A percentile compares a stretch with the other conserved stretches of the same genome.
Conservation (phyloP, 192 early-diverging fungal species). For the Chytriomyces confervae region DNA sequence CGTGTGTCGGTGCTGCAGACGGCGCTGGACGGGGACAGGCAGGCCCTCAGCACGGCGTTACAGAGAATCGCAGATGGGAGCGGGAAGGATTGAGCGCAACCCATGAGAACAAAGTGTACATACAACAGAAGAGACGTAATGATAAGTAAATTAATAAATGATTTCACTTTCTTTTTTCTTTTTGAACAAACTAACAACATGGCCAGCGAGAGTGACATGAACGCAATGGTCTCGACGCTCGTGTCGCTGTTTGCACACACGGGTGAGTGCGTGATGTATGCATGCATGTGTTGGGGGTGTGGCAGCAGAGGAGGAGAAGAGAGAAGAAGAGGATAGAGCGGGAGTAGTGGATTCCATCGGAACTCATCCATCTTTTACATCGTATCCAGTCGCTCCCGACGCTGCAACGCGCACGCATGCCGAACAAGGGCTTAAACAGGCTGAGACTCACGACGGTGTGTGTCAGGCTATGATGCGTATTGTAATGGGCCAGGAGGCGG, state of each 20-base stretch:
- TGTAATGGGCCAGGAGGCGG: conserved; percentile 26
- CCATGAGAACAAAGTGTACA: too few species aligned
- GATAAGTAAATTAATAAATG: too few species aligned
- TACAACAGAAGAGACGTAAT: too few species aligned
- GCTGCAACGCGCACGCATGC: conserved; percentile 80
- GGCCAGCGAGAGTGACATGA: not conserved
- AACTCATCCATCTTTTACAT: too few species aligned
- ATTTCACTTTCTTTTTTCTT: too few species aligned
- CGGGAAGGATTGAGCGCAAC: too few species aligned
- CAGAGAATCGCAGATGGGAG: not conserved
- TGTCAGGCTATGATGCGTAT: conserved; percentile 54
- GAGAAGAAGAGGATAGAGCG: too few species aligned
- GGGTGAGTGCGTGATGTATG: not conserved
- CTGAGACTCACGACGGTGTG: conserved; percentile 58
- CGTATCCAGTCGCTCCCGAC: conserved; percentile 71
- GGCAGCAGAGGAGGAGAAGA: too few species aligned
- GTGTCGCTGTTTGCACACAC: not conserved
- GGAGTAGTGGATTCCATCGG: too few species aligned
- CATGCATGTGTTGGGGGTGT: too few species aligned
- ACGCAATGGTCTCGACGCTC: not conserved
- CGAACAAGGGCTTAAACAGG: conserved; percentile 75
- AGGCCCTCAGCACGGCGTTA: not conserved
- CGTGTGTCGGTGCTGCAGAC: conserved; percentile 27
- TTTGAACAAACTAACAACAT: not conserved
- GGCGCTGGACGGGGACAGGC: not conserved